Conservation (phyloP, 495 filamentous ascomycete genomes). For the Penicillium maclennaniae region DNA sequence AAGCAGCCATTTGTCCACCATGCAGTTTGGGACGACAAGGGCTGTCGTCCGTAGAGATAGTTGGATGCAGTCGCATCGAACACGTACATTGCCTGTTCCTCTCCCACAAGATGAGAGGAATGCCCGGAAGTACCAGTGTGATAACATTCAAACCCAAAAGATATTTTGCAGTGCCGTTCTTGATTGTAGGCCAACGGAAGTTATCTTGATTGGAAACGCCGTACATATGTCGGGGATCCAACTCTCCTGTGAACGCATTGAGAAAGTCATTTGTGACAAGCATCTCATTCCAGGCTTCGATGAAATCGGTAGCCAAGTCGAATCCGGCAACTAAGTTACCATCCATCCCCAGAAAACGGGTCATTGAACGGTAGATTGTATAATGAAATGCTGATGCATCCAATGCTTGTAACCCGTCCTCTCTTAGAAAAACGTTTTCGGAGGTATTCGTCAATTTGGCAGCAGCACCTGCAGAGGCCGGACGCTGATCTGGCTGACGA, state of each 20-base stretch:
- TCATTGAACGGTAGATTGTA: conserved; percentile 45
- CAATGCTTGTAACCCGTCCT: conserved; percentile 33
- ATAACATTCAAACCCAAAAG: conserved; percentile 45
- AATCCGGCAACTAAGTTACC: conserved; percentile 38
- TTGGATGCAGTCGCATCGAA: conserved; percentile 47
- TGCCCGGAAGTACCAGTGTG: conserved; percentile 46
- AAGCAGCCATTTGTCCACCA: conserved; percentile 54
- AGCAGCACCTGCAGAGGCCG: conserved; percentile 31
- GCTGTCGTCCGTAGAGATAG: conserved; percentile 47
- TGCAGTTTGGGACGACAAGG: conserved; percentile 46
- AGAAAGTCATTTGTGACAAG: conserved; percentile 42
- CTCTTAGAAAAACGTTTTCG: conserved; percentile 26
- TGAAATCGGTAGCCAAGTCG: conserved; percentile 41
- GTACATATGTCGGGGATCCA: conserved; percentile 51
- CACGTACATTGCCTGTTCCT: conserved; percentile 51
- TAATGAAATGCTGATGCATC: conserved; percentile 49
- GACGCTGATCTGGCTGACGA: conserved; percentile 31
- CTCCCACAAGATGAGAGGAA: conserved; percentile 48
- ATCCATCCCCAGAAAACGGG: conserved; percentile 48
- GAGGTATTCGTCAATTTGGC: conserved; percentile 33
- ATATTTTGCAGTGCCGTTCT: conserved; percentile 44
- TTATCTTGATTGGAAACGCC: conserved; percentile 52
- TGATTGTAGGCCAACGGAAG: conserved; percentile 49
- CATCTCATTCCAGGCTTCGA: conserved; percentile 42
- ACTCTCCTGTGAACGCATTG: conserved; percentile 47